Evolutionary conservation across 1,284 basidiomycete species (phyloP), one percentile per base, ranked within the genome.

Genomic region (Lentinus polychrous): DNA sequence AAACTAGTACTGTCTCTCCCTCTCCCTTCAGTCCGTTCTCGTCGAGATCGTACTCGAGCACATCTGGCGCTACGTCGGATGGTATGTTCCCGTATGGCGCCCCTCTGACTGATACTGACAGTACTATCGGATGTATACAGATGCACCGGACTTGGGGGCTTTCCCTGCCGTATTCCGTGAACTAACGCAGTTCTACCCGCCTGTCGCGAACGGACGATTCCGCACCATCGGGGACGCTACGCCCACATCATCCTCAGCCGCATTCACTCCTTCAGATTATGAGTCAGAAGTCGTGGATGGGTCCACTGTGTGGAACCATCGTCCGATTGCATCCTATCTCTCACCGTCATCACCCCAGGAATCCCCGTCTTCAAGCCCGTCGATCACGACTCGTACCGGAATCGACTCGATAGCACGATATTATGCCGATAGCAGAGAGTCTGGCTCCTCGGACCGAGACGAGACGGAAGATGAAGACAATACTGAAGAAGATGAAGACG

Each of bases 101-200:
- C 31, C n/a, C n/a, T n/a, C n/a, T n/a, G n/a, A n/a, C n/a, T 41
- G 22, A 44, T 48, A 42, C 49, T 40, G 33, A 27, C 49, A 34
- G 34, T 50, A 51, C 47, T 46, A 8, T 20, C 20, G 14, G 15
- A 33, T 31, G 43, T 15, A 24, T 39, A 41, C 35, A 79, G 85
- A 87, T 66, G 74, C 78, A 52, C 86, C 86, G 40, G 85, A 88
- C 66, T 72, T 89, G 17, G 86, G 86, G 11, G 81, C 83, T 15
- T 88, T 90, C 64, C 76, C 72, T 12, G 73, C 78, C 44, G 82
- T 90, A 36, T 78, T 90, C 48, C 76, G 84, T 37, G 86, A 79
- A 49, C 72, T 83, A 64, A 75, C 71, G 18, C 74, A 79, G 51
- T 60, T 81, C 5, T 79, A 81, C 51, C 76, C 71, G 12, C 60